A percentile compares a stretch with the other conserved stretches of the same genome.
Conservation (phyloP, 805 yeast genomes). For the Starmerella geochares region DNA sequence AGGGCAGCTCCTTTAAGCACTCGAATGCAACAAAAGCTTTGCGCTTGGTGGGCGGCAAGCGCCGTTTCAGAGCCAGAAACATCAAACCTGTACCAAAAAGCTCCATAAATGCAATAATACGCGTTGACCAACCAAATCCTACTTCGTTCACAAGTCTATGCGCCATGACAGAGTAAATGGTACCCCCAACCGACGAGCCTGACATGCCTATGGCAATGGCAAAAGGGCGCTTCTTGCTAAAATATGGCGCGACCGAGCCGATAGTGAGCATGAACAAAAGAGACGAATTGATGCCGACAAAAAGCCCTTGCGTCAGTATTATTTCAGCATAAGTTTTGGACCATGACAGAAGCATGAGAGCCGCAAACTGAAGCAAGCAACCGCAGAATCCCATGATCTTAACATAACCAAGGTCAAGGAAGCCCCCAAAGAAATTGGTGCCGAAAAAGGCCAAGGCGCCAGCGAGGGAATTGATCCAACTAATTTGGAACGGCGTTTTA, state of each 20-base stretch:
- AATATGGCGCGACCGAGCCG: slow-evolving; percentile 40
- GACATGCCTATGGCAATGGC: slow-evolving; percentile 41
- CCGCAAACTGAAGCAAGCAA: slow-evolving; percentile 24
- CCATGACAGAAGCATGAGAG: slow-evolving; percentile 29
- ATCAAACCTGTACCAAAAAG: slow-evolving; percentile 27
- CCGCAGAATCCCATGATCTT: slow-evolving; percentile 24
- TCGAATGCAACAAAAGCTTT: slow-evolving; percentile 26
- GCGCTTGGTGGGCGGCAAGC: slow-evolving; percentile 29
- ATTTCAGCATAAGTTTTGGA: slow-evolving; percentile 42
- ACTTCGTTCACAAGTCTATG: slow-evolving; percentile 34
- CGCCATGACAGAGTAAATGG: slow-evolving; percentile 40
- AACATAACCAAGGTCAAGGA: slow-evolving; percentile 28
- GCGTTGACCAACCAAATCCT: slow-evolving; percentile 47
- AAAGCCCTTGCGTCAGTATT: slow-evolving; percentile 43
- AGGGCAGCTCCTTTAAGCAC: slow-evolving; percentile 27
- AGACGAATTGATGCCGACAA: slow-evolving; percentile 39
- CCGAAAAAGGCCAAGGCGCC: slow-evolving; percentile 22
- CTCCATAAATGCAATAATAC: slow-evolving; percentile 40
- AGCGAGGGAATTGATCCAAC: slow-evolving; percentile 24
- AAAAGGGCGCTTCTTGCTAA: slow-evolving; percentile 36
- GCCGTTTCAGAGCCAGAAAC: slow-evolving; percentile 25
- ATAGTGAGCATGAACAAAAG: slow-evolving; percentile 39
- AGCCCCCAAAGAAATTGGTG: slow-evolving; percentile 27
- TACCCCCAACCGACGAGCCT: slow-evolving; percentile 47
- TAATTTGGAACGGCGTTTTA: slow-evolving; percentile 20